Base-by-base conservation (phyloP, 495 filamentous ascomycete species). In the Aspergillus bertholletiae region DNA sequence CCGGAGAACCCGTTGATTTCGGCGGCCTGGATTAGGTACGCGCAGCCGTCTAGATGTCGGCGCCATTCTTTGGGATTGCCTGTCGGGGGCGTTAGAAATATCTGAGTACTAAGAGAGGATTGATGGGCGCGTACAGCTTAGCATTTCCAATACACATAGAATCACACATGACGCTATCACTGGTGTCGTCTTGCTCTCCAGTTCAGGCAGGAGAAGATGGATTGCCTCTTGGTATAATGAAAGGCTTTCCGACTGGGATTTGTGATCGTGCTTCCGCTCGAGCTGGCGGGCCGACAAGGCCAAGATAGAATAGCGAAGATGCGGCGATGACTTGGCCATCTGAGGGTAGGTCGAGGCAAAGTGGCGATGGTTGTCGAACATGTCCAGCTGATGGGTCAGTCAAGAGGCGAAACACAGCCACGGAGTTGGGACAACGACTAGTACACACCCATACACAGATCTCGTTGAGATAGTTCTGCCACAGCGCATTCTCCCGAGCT, bases 11-110 rank as follows among this genome's bases (percentile, higher is more conserved):
- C 64, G 40, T 74, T 72, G 17, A 68, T 68, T 30, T 65, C 69
- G 8, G 63, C 68, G 0, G 68, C 64, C 53, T 74, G 68, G 46
- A 76, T 70, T 9, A 76, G 58, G 46, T 69, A 71, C 17, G 74
- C 72, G 62, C 73, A 77, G 23, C 74, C 74, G 49, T 77, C 74
- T n/a, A 77, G 55, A 58, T 77, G 73, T n/a, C 69, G 68, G 39
- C 69, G 62, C 74, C 74, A 77, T 53, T 74, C 69, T 57, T 68
- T 67, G 21, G 73, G 68, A 32, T 66, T 69, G 21, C 63, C 66
- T 69, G 13, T 12, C 7, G 3, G 9, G 1, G 1, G n/a, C n/a
- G 18, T 17, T n/a, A n/a, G 24, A 26, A 51, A 17, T 37, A 28
- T 5, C 44, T 5, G 0, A 34, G 26, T 12, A 8, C 4, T 15